phyloP scores from a whole-genome alignment of 768 basidiomycete genomes.

The Lentinula detonsa region DNA sequence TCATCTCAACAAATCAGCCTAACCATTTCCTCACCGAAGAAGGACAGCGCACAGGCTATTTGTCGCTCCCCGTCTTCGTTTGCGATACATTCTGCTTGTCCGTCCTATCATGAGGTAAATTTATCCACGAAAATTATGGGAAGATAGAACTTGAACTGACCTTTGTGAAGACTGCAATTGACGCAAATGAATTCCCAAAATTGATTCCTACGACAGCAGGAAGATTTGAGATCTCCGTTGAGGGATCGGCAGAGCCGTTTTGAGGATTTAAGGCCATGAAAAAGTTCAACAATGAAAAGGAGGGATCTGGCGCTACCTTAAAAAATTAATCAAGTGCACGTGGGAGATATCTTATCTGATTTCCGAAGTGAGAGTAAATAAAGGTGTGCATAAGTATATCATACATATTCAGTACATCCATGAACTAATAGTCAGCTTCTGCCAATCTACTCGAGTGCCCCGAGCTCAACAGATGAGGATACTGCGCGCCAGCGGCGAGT shows the following conservation, averaged over 20 bases:
- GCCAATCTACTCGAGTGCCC: too few relatives aligned
- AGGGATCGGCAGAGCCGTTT: constrained; percentile 7
- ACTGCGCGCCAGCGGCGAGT: too few relatives aligned
- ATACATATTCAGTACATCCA: too few relatives aligned
- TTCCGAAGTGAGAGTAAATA: too few relatives aligned
- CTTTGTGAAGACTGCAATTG: constrained; percentile 94
- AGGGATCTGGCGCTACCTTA: background rate
- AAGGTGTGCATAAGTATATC: too few relatives aligned
- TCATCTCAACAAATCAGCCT: constrained; percentile 21
- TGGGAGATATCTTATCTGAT: background rate
- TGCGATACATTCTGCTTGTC: constrained; percentile 89
- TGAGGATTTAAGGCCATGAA: constrained; percentile 3
- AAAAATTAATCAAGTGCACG: background rate
- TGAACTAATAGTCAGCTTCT: too few relatives aligned
- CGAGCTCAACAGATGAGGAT: too few relatives aligned
- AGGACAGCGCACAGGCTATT: constrained; percentile 91
- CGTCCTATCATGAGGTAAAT: constrained; percentile 50
- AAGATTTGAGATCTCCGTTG: constrained; percentile 23
- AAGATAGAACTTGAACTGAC: constrained; percentile 30
- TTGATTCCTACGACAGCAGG: constrained; percentile 88
- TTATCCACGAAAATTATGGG: background rate
- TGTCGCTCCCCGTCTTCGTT: constrained; percentile 99
- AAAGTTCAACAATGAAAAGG: background rate
- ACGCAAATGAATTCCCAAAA: constrained; percentile 92
- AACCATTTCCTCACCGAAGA: constrained; percentile 87